A percentile compares a stretch with the other conserved stretches of the same genome.
Evolutionary conservation across 2,329 filamentous ascomycete genomes (phyloP).

Genomic region (Epichloe sylvatica): DNA sequence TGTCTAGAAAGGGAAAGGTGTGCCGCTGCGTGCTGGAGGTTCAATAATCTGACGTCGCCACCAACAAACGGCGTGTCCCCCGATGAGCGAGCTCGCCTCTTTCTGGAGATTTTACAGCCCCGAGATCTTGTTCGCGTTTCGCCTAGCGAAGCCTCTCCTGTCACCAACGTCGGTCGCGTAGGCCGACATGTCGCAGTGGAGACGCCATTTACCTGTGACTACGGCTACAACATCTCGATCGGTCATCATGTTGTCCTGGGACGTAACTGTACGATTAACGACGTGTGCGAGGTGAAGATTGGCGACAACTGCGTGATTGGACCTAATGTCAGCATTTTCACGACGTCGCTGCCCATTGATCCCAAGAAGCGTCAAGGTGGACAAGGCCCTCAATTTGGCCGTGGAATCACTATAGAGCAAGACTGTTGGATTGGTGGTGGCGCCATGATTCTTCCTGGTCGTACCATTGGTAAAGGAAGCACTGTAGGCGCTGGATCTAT

Average conservation of each 20-base stretch:
- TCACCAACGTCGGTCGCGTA: slow-evolving; percentile 45
- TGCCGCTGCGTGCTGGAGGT: slow-evolving; percentile 65
- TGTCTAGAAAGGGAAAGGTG: slow-evolving; percentile 76
- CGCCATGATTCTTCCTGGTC: slow-evolving; percentile 62
- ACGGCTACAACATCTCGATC: slow-evolving; percentile 87
- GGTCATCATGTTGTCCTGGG: slow-evolving; percentile 75
- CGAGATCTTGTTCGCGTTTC: slow-evolving; percentile 41
- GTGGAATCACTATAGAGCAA: slow-evolving; percentile 63
- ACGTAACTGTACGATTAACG: slow-evolving; percentile 71
- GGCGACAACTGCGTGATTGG: slow-evolving; percentile 66
- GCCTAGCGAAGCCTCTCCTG: slow-evolving; percentile 37
- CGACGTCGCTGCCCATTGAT: slow-evolving; percentile 58
- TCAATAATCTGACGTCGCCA: slow-evolving; percentile 66
- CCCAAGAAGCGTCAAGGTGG: slow-evolving; percentile 60
- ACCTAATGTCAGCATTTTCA: slow-evolving; percentile 76
- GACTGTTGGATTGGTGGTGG: slow-evolving; percentile 75
- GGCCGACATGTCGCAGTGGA: slow-evolving; percentile 70
- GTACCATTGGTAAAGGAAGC: slow-evolving; percentile 65
- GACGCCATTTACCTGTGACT: slow-evolving; percentile 82
- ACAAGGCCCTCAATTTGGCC: slow-evolving; percentile 56
- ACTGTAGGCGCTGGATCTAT: slow-evolving; percentile 74
- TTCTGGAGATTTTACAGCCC: slow-evolving; percentile 58
- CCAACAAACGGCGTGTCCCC: slow-evolving; percentile 57
- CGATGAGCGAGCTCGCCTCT: slow-evolving; percentile 53
- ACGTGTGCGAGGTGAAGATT: slow-evolving; percentile 72